Base-by-base conservation (phyloP, 2,329 filamentous ascomycete genomes). In the Rhynchosporium graminicola region DNA sequence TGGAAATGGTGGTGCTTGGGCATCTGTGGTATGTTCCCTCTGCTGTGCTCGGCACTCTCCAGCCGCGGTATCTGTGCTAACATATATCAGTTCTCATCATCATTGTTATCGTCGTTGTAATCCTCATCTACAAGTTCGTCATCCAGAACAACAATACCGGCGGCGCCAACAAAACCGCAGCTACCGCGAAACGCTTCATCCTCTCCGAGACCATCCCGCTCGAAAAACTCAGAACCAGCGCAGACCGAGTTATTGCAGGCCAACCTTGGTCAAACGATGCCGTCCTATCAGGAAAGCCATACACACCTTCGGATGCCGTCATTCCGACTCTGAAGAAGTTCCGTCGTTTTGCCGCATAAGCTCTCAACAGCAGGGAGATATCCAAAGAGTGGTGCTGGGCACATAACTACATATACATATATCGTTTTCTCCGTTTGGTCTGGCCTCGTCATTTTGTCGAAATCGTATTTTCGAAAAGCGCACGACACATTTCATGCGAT, bases 1-100 rank as follows among this genome's bases (percentile, higher is more conserved):
- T 72, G 71, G 92, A 97, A 97, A 89, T 97, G 92, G 93, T 93
- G 90, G 75, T 97, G 92, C 81, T 79, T 97, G 69, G 87, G 88
- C 72, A 91, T 97, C 79, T 80, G 83, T 74, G 77, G 83, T 85
- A 69, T 60, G 67, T 67, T n/a, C 2, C 31, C 28, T 43, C 26
- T 52, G 31, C 40, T 48, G 52, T 20, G 57, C 40, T 61, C 58
- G 60, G 46, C 43, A 50, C 26, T 4, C 4, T 12, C 20, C 43
- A 40, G 20, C 26, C 12, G 57, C 26, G 48, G 42, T 56, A 61
- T 47, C 50, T 50, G 43, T 31, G 26, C 50, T 59, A 46, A 42
- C 10, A 33, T 38, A 43, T 51, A 51, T 55, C 29, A 84, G 82
- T 83, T 60, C 73, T 83, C 64, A 83, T 85, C 68, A 78, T 85